These are phyloP conservation scores for Xylaria polymorpha DNA, from an alignment of 2,329 filamentous ascomycete genomes.

Conservation along the genomic window DNA sequence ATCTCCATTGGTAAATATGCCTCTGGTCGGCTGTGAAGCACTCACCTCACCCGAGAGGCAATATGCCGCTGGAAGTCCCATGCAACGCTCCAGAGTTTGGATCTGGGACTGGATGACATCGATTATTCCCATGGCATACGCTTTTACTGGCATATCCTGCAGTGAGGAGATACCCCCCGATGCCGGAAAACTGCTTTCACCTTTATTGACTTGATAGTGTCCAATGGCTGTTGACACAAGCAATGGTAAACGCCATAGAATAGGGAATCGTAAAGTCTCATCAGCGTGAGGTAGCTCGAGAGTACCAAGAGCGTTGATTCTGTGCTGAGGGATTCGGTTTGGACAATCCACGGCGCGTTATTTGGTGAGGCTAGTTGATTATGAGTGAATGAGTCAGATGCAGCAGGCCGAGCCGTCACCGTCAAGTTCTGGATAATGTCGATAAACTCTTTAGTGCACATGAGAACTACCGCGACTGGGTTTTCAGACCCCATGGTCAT, in stretches of 20 bases:
- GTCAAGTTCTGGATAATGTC: constrained; percentile 14
- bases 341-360: not conserved
- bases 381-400: not conserved
- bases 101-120: constrained; percentile 4
- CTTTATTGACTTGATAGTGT: not conserved
- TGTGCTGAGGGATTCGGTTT: not conserved
- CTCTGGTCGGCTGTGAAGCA: not conserved
- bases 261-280: constrained; percentile 10
- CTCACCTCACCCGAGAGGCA: constrained; percentile 1
- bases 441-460: constrained; percentile 7
- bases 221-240: not conserved
- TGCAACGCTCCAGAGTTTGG: not conserved
- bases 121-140: constrained; percentile 3
- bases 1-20: constrained; percentile 3
- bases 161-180: constrained; percentile 3
- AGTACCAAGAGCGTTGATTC: not conserved
- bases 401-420: not conserved
- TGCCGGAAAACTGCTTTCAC: constrained; percentile 1
- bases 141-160: constrained; percentile 6
- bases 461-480: not conserved
- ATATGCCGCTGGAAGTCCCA: constrained; percentile 4
- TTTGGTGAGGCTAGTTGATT: not conserved
- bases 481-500: constrained; percentile 1
- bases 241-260: not conserved
- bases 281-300: constrained; percentile 5